These are phyloP conservation scores for Backusella sp. DNA, from an alignment of 192 early-diverging fungal genomes.

Conservation along the genomic window DNA sequence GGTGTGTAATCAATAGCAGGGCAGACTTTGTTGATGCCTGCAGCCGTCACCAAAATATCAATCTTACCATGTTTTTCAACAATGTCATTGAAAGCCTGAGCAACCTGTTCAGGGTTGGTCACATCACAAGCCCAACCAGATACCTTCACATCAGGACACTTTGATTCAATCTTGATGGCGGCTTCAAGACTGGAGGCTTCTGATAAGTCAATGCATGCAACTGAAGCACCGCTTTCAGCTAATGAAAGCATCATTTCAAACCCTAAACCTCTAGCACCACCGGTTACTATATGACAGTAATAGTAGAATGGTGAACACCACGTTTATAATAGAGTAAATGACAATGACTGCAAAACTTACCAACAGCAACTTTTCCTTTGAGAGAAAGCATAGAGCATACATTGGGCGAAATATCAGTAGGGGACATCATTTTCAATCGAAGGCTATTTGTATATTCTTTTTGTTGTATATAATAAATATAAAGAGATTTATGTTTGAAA, in stretches of 20 bases:
- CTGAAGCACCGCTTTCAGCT: conserved; percentile 36
- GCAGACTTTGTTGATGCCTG: conserved; percentile 33
- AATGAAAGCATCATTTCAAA: conserved; percentile 40
- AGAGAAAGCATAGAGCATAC: conserved; percentile 21
- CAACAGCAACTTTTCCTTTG: conserved; percentile 33
- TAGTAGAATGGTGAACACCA: too few species aligned
- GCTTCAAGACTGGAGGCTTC: conserved; percentile 20
- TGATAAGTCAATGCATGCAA: conserved; percentile 36
- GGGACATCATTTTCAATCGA: neutral
- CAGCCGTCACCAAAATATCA: conserved; percentile 36
- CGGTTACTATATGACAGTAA: conserved; percentile 22
- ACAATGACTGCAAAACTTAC: neutral
- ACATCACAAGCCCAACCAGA: conserved; percentile 39
- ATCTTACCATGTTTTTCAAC: conserved; percentile 28
- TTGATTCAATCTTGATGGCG: neutral
- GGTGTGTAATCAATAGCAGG: conserved; percentile 32
- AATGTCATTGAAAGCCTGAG: conserved; percentile 29
- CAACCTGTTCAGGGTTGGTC: conserved; percentile 26
- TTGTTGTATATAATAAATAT: neutral
- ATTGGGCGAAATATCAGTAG: neutral
- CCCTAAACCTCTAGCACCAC: conserved; percentile 39
- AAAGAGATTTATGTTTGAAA: neutral
- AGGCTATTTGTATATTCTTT: neutral
- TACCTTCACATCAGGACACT: conserved; percentile 18
- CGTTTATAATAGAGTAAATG: neutral